phyloP scores from a whole-genome alignment of 2,329 filamentous ascomycete species.

The Fusarium haematococcum region DNA sequence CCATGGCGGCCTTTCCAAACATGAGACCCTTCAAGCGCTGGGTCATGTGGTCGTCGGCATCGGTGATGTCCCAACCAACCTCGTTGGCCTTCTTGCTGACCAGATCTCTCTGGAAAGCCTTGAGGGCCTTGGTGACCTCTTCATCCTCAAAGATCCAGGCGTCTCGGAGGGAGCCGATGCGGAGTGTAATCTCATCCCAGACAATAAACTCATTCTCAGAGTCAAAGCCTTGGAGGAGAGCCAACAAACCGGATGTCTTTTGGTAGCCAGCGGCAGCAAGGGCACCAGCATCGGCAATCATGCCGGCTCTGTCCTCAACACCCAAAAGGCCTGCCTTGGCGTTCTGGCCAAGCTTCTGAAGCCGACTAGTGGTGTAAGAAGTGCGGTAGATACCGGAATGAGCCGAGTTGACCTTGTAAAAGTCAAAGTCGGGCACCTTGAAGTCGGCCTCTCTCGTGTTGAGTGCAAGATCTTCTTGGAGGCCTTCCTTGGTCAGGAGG shows the following conservation, averaged over 20 bases:
- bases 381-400: conserved; percentile 94
- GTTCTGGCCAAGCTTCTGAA: conserved; percentile 88
- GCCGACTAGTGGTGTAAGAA: conserved; percentile 83
- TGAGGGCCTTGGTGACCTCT: conserved; percentile 78
- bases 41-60: conserved; percentile 86
- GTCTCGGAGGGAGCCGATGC: conserved; percentile 80
- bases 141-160: conserved; percentile 87
- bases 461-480: conserved; percentile 79
- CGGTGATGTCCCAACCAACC: conserved; percentile 88
- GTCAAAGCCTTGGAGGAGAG: conserved; percentile 85
- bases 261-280: conserved; percentile 92
- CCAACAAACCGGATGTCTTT: conserved; percentile 89
- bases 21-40: conserved; percentile 95
- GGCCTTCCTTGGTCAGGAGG: conserved; percentile 83
- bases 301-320: conserved; percentile 92
- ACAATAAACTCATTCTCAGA: conserved; percentile 90
- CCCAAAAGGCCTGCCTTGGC: conserved; percentile 78
- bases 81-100: conserved; percentile 84
- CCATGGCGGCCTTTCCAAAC: conserved; percentile 84
- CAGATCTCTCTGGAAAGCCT: conserved; percentile 84
- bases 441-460: conserved; percentile 76
- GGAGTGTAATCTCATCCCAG: conserved; percentile 90
- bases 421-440: conserved; percentile 82
- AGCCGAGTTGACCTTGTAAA: conserved; percentile 97
- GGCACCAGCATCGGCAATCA: conserved; percentile 93